Base-by-base conservation (phyloP, 305 asterid genomes). In the Andrographis paniculata region DNA sequence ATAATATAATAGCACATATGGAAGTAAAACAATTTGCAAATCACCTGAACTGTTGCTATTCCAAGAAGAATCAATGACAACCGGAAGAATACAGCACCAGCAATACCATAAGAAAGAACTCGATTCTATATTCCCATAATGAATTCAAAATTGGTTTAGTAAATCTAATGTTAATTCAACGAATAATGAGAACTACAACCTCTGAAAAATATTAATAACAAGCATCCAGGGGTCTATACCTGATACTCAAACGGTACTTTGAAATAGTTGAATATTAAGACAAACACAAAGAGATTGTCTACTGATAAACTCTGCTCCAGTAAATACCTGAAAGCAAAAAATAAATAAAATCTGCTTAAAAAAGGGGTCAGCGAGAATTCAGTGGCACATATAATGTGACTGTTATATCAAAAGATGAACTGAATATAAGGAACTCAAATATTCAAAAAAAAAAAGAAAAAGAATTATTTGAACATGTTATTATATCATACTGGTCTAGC, bases 241-340 rank as follows among this genome's bases (percentile, higher is more conserved):
- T 91, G 96, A 63, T 91, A 86, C 70, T 27, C 53, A 53, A 71
- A 56, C 24, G 99, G 96, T 60, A 91, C 99, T 66, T 78, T 78
- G 68, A 86, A 86, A 66, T 91, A 91, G 69, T 91, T 91, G 91
- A 91, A 91, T 57, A 91, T 67, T 60, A 91, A 65, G 70, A 91
- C 73, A 69, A 91, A 91, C 45, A 91, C 95, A 79, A 91, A 91
- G 17, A 91, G 74, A 69, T 91, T 91, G 77, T 91, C 99, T 72
- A 91, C 96, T 1, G 96, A 91, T 72, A 91, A 77, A 69, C 96
- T 82, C 73, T 91, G 99, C 79, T 91, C 99, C 63, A 86, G 72
- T 45, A 86, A 71, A 49, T 91, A 91, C 84, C 98, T 91, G 81
- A 63, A 52, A 67, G 48, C 60, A 23, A 55, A 8, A 5, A 44